phyloP scores from a whole-genome alignment of 1,139 yeast genomes.

The Pichia sp. region DNA sequence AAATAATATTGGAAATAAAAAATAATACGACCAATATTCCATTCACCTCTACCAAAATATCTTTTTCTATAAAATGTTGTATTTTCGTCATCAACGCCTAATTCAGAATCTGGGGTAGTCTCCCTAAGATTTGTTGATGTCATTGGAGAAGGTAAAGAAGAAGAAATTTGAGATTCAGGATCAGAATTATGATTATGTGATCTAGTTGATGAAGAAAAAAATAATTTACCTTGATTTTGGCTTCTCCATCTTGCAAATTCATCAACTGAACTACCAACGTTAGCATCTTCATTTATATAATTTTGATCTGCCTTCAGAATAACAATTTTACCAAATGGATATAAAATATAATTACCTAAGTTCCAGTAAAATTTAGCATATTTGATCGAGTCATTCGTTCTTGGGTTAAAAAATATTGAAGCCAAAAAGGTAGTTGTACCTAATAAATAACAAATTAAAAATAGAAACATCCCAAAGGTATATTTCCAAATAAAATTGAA shows the following conservation, averaged over 20 bases:
- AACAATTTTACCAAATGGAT: slow-evolving; percentile 89
- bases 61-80: slow-evolving; percentile 33
- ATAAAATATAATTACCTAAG: slow-evolving; percentile 64
- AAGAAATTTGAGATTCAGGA: neutral
- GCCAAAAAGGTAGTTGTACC: slow-evolving; percentile 35
- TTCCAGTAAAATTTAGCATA: slow-evolving; percentile 60
- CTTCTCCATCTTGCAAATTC: slow-evolving; percentile 90
- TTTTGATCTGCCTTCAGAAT: slow-evolving; percentile 71
- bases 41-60: slow-evolving; percentile 85
- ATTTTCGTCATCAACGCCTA: slow-evolving; percentile 23
- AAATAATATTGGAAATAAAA: slow-evolving; percentile 72
- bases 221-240: slow-evolving; percentile 58
- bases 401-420: slow-evolving; percentile 36
- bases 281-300: slow-evolving; percentile 79
- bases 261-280: slow-evolving; percentile 78
- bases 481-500: slow-evolving; percentile 76
- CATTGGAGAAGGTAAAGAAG: neutral
- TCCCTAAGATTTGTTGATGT: neutral
- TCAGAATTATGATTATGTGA: neutral
- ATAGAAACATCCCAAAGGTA: slow-evolving; percentile 63
- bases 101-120: neutral
- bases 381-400: slow-evolving; percentile 34
- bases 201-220: slow-evolving; percentile 50
- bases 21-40: slow-evolving; percentile 79
- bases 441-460: slow-evolving; percentile 44